Conservation (phyloP, 345 rosid species). For the Mangifera indica region DNA sequence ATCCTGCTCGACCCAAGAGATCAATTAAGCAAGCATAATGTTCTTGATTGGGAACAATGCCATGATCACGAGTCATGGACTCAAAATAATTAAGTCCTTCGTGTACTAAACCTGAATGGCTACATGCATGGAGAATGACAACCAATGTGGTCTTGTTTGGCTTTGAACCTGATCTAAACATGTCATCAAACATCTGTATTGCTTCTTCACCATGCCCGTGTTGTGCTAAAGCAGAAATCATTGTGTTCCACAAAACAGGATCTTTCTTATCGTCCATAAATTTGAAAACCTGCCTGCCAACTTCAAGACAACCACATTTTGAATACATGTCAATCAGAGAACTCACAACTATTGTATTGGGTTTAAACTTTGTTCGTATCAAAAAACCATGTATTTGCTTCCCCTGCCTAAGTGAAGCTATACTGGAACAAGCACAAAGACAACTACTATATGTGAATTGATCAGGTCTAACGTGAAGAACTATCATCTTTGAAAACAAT, state of each 20-base stretch:
- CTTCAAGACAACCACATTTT: constrained; percentile 57
- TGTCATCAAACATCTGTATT: constrained; percentile 40
- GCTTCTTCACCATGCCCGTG: constrained; percentile 72
- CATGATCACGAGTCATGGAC: constrained; percentile 29
- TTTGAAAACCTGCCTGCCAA: constrained; percentile 51
- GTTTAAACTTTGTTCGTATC: constrained; percentile 45
- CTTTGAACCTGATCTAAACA: constrained; percentile 46
- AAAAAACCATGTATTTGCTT: constrained; percentile 67
- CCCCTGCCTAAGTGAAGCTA: constrained; percentile 65
- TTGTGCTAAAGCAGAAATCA: constrained; percentile 74
- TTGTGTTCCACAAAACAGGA: constrained; percentile 74
- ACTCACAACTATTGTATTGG: constrained; percentile 59
- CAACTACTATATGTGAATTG: constrained; percentile 79
- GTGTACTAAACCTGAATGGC: constrained; percentile 61
- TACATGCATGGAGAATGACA: constrained; percentile 64
- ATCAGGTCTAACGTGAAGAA: constrained; percentile 46
- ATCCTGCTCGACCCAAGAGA: constrained; percentile 68
- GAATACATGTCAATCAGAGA: constrained; percentile 90
- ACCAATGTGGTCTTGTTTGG: constrained; percentile 65
- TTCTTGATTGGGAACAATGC: constrained; percentile 59
- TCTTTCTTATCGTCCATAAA: constrained; percentile 41
- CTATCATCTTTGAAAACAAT: constrained; percentile 55
- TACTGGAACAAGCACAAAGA: constrained; percentile 73
- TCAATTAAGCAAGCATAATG: constrained; percentile 76
- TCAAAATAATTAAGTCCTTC: constrained; percentile 64